A percentile compares a stretch with the other conserved stretches of the same genome.
These are phyloP conservation scores for Picea abies DNA, from an alignment of 83 land plant genomes.

Conservation along the genomic window DNA sequence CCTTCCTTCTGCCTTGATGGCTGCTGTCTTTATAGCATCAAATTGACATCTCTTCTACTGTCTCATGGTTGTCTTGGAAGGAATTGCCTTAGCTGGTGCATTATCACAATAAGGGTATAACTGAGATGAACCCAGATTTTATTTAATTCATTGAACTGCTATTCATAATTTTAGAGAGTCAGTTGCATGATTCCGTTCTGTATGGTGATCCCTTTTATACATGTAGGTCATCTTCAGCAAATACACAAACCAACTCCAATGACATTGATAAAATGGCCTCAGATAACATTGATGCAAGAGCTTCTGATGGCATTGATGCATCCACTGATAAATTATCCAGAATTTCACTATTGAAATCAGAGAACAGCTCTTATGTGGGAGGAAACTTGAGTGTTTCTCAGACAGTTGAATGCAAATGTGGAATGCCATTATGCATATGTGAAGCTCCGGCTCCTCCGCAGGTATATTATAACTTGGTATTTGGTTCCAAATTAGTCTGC, in stretches of 20 bases:
- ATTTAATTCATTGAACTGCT: slow-evolving; percentile 4
- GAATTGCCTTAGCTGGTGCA: neutral
- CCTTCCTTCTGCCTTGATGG: neutral
- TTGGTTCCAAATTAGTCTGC: neutral
- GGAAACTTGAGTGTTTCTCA: slow-evolving; percentile 22
- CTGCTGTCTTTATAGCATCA: neutral
- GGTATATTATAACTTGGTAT: slow-evolving; percentile 22
- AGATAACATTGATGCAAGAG: neutral
- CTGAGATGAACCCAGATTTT: neutral
- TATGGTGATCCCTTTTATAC: neutral
- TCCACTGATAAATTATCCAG: slow-evolving; percentile 37
- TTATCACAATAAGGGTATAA: neutral
- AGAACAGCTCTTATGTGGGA: neutral
- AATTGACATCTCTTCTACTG: neutral
- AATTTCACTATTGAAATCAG: slow-evolving; percentile 17
- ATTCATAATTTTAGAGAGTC: slow-evolving; percentile 8
- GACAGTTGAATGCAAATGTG: slow-evolving; percentile 73
- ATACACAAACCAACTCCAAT: neutral
- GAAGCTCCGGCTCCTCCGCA: slow-evolving; percentile 42
- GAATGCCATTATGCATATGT: slow-evolving; percentile 98
- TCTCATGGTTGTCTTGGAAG: neutral
- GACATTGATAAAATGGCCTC: slow-evolving; percentile 2
- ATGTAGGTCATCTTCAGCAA: neutral
- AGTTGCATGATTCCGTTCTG: too few relatives aligned
- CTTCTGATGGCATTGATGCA: slow-evolving; percentile 22